Conservation (phyloP, 495 filamentous ascomycete species). For the Mycothermus thermophilus region DNA sequence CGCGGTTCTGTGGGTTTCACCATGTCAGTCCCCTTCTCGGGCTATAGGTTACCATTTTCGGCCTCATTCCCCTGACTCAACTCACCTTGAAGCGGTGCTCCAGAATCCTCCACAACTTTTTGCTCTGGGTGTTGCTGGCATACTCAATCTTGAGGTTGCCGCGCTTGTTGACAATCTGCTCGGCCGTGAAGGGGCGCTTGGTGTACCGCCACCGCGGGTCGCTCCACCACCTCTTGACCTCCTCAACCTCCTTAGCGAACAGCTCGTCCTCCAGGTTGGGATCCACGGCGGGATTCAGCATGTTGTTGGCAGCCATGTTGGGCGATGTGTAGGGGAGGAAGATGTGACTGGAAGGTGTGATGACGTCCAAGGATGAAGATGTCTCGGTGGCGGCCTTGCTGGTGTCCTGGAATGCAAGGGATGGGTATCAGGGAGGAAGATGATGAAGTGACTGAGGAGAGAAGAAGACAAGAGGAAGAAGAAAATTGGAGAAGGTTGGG, state of each 20-base stretch:
- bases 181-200: conserved; percentile 83
- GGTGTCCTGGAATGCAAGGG: too few species aligned
- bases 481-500: conserved; percentile 1
- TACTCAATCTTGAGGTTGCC: conserved; percentile 87
- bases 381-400: too few species aligned
- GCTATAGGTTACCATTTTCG: too few species aligned
- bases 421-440: background rate
- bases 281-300: conserved; percentile 37
- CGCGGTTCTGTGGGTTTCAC: conserved; percentile 43
- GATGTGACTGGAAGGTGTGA: too few species aligned
- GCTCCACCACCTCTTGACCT: conserved; percentile 87
- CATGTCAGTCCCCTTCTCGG: background rate
- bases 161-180: conserved; percentile 91
- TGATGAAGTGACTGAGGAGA: background rate
- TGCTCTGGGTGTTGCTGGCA: conserved; percentile 70
- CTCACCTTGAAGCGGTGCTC: conserved; percentile 71
- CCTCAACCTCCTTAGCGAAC: conserved; percentile 67
- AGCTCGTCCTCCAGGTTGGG: conserved; percentile 64
- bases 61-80: too few species aligned
- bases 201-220: conserved; percentile 87
- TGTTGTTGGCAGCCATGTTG: conserved; percentile 43
- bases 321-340: conserved; percentile 3
- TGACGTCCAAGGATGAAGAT: too few species aligned
- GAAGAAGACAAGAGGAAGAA: background rate
- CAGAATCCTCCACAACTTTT: conserved; percentile 89